Evolutionary conservation across 2,329 filamentous ascomycete genomes (phyloP), one percentile per base, ranked within the genome.

Genomic region (Curvularia spicifera): DNA sequence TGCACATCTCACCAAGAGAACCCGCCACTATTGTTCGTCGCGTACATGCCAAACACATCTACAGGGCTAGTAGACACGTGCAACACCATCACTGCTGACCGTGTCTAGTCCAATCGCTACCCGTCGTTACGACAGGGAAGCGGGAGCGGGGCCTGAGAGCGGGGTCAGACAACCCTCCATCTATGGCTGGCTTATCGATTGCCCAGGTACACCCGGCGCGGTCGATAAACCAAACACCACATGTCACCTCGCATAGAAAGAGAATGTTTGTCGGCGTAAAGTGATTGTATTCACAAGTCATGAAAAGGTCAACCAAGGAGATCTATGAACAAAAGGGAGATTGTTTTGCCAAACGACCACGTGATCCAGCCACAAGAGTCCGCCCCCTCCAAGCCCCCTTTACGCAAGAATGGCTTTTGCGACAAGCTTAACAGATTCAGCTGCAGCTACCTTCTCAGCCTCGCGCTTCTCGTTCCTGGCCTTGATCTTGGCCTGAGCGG

Each of bases 401-500:
- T 51, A 59, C 15, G 35, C 52, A 18, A 37, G 46, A 13, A 59
- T 56, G 20, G 39, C 28, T 52, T 40, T 43, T 7, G 56, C 47
- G 43, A 51, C 47, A 5, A 42, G 46, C 47, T 56, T 48, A n/a
- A 43, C 52, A 20, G 22, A n/a, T 10, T 50, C 51, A 3, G 28
- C 40, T 15, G 66, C 35, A n/a, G 15, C 45, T 22, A 12, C 48
- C 46, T 58, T 57, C 51, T 68, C 65, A 6, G 56, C 65, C 29
- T 63, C 64, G 7, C 64, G 59, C 67, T 66, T 71, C 31, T 56
- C 64, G n/a, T 73, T 71, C 47, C 66, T 68, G 10, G 68, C 64
- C 69, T 70, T 71, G 33, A 64, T 67, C 62, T 67, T 69, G 22
- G 66, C 66, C 64, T 71, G 69, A 5, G 66, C 69, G 5, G 53